Evolutionary conservation across 306 rosid genomes (phyloP).

Genomic region (Trifolium dubium): DNA sequence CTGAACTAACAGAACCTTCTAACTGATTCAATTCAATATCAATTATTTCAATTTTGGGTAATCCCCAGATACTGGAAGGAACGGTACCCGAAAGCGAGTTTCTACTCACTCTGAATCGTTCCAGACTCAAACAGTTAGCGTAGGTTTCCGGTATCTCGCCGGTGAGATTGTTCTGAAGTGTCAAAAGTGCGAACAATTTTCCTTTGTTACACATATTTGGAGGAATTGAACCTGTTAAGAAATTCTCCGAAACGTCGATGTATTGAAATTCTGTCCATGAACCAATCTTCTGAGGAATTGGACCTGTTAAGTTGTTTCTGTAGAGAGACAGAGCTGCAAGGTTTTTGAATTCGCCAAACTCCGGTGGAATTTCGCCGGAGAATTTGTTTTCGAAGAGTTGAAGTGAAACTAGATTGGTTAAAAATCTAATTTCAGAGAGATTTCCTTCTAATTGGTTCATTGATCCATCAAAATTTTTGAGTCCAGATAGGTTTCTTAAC

Average conservation of each 20-base stretch:
- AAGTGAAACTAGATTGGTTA: slow-evolving; percentile 56
- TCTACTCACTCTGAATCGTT: slow-evolving; percentile 65
- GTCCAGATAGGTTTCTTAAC: slow-evolving; percentile 57
- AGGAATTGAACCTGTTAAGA: slow-evolving; percentile 73
- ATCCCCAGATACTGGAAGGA: slow-evolving; percentile 79
- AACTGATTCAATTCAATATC: slow-evolving; percentile 64
- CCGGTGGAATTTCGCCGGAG: slow-evolving; percentile 68
- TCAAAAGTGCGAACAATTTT: slow-evolving; percentile 52
- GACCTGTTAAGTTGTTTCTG: slow-evolving; percentile 64
- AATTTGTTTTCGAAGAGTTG: slow-evolving; percentile 63
- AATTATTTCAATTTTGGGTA: slow-evolving; percentile 60
- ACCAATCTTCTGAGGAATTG: slow-evolving; percentile 74
- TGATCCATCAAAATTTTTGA: slow-evolving; percentile 69
- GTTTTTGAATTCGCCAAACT: slow-evolving; percentile 72
- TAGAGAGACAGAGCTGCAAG: slow-evolving; percentile 67
- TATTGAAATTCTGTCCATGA: slow-evolving; percentile 60
- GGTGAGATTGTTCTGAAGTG: slow-evolving; percentile 78
- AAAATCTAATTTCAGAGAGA: slow-evolving; percentile 56
- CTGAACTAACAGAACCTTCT: slow-evolving; percentile 62
- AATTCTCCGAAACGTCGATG: slow-evolving; percentile 85
- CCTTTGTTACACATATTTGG: slow-evolving; percentile 82
- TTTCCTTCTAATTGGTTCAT: slow-evolving; percentile 63
- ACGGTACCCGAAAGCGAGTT: slow-evolving; percentile 77
- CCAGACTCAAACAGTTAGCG: slow-evolving; percentile 53
- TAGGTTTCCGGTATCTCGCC: slow-evolving; percentile 78